These are phyloP conservation scores for Suillus clintonianus DNA, from an alignment of 768 basidiomycete species.

Conservation along the genomic window DNA sequence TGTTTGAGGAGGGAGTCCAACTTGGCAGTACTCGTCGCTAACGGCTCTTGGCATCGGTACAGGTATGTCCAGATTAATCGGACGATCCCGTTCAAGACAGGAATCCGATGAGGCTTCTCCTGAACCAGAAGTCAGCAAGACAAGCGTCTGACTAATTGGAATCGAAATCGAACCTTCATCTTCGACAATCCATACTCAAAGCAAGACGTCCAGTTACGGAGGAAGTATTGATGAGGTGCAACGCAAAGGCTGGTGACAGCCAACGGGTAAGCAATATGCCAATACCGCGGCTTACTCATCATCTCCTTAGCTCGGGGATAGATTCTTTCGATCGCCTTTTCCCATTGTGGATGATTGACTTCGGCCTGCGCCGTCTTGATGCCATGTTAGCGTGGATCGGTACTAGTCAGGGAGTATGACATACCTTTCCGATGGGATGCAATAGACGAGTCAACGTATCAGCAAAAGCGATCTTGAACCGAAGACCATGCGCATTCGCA, in stretches of 20 bases:
- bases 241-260: constrained; percentile 84
- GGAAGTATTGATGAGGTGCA: constrained; percentile 81
- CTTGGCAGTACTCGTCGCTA: constrained; percentile 78
- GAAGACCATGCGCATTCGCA: constrained; percentile 78
- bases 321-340: constrained; percentile 84
- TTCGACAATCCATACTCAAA: constrained; percentile 75
- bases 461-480: constrained; percentile 83
- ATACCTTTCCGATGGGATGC: constrained; percentile 87
- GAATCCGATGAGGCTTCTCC: constrained; percentile 75
- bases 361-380: constrained; percentile 88
- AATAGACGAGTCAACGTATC: constrained; percentile 76
- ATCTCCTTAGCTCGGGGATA: constrained; percentile 82
- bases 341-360: constrained; percentile 95
- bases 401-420: constrained; percentile 3
- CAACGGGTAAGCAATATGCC: constrained; percentile 84
- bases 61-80: constrained; percentile 92
- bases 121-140: constrained; percentile 30
- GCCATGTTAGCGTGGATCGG: not conserved
- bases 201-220: constrained; percentile 76
- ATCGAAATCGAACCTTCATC: constrained; percentile 61
- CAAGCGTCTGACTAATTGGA: not conserved
- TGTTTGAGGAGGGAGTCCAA: constrained; percentile 73
- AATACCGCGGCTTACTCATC: constrained; percentile 88
- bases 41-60: constrained; percentile 87
- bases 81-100: constrained; percentile 79